phyloP scores from a whole-genome alignment of 2,329 filamentous ascomycete genomes.

The Knoxdaviesia capensis region DNA sequence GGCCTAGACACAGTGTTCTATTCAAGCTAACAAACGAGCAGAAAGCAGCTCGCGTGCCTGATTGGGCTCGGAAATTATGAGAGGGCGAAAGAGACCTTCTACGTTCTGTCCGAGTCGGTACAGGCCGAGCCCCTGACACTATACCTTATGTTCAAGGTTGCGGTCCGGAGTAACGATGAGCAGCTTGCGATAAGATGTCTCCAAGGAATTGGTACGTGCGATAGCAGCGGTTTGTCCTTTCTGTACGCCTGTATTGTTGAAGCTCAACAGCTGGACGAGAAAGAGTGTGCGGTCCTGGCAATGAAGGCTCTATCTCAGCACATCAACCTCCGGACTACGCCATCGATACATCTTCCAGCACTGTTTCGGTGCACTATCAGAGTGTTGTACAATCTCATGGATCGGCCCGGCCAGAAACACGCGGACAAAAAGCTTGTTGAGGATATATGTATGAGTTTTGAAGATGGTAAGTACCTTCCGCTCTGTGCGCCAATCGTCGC shows the following conservation, averaged over 20 bases:
- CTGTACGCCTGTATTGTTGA: constrained; percentile 68
- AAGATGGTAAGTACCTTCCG: constrained; percentile 15
- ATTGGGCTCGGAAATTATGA: constrained; percentile 35
- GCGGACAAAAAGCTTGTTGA: constrained; percentile 11
- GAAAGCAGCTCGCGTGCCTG: constrained; percentile 55
- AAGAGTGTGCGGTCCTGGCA: constrained; percentile 26
- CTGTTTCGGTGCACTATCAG: constrained; percentile 30
- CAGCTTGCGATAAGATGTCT: constrained; percentile 44
- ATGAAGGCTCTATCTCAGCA: constrained; percentile 14
- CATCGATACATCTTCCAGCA: constrained; percentile 14
- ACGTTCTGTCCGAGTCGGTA: constrained; percentile 34
- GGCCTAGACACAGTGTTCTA: too few species aligned
- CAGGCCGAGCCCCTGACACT: constrained; percentile 44
- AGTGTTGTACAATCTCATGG: constrained; percentile 22
- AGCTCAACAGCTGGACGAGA: constrained; percentile 45
- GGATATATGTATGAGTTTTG: constrained; percentile 33
- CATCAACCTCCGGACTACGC: constrained; percentile 7
- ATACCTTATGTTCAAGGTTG: constrained; percentile 58
- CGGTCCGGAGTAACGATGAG: constrained; percentile 36
- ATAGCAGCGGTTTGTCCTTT: constrained; percentile 31
- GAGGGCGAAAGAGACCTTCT: constrained; percentile 32
- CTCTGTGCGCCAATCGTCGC: background rate
- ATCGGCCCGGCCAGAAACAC: constrained; percentile 9
- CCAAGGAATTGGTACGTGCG: constrained; percentile 31
- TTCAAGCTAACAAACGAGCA: constrained; percentile 11